Evolutionary conservation across 2,329 filamentous ascomycete genomes (phyloP).

Genomic region (Ophiocordyceps camponoti-saundersi): DNA sequence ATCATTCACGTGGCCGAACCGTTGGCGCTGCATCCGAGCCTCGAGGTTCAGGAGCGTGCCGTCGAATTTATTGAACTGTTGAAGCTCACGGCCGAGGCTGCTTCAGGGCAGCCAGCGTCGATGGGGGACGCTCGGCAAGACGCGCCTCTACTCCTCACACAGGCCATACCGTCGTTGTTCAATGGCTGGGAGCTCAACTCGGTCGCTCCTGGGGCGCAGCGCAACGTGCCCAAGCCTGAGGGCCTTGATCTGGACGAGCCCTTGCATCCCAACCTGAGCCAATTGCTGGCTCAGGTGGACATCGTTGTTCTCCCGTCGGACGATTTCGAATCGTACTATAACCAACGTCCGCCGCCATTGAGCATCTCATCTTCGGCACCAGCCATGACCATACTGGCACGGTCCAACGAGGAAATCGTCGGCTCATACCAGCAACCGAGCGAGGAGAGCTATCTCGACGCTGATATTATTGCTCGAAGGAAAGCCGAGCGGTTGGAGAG

Average conservation of each 20-base stretch:
- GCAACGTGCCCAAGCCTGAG: slow-evolving; percentile 65
- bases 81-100: slow-evolving; percentile 71
- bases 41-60: slow-evolving; percentile 89
- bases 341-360: slow-evolving; percentile 33
- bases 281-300: slow-evolving; percentile 45
- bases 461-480: slow-evolving; percentile 56
- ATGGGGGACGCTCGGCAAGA: slow-evolving; percentile 40
- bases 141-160: slow-evolving; percentile 69
- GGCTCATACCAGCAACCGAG: slow-evolving; percentile 42
- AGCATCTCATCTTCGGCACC: slow-evolving; percentile 33
- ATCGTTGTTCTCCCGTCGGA: slow-evolving; percentile 28
- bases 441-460: slow-evolving; percentile 51
- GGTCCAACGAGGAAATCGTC: slow-evolving; percentile 29
- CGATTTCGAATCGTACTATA: slow-evolving; percentile 51
- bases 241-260: slow-evolving; percentile 64
- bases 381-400: slow-evolving; percentile 34
- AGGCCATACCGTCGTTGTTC: slow-evolving; percentile 81
- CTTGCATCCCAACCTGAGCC: slow-evolving; percentile 59
- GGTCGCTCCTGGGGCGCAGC: slow-evolving; percentile 66
- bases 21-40: slow-evolving; percentile 61
- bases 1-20: slow-evolving; percentile 71
- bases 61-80: slow-evolving; percentile 87
- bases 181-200: slow-evolving; percentile 79
- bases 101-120: slow-evolving; percentile 44
- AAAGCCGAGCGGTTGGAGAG: slow-evolving; percentile 65